These are phyloP conservation scores for Phytophthora hibernalis DNA, from an alignment of 352 stramenopile genomes.

Conservation along the genomic window DNA sequence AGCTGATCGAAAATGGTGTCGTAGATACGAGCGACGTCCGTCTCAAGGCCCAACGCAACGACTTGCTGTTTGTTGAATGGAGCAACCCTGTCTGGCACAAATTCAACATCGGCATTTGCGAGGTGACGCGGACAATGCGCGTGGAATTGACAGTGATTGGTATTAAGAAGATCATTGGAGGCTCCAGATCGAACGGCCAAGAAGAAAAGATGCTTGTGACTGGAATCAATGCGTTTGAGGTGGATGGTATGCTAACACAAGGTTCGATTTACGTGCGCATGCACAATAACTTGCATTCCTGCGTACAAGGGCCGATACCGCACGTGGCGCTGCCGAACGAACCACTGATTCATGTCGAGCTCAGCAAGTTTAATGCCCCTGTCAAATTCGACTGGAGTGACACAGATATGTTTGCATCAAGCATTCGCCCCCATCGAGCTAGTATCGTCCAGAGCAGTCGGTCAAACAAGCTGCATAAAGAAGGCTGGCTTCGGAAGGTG, in stretches of 20 bases:
- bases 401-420: conserved; percentile 18
- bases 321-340: conserved; percentile 69
- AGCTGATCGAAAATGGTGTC: conserved; percentile 63
- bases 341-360: conserved; percentile 70
- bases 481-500: conserved; percentile 82
- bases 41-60: conserved; percentile 67
- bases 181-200: conserved; percentile 23
- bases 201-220: conserved; percentile 80
- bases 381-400: conserved; percentile 81
- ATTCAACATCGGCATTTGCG: conserved; percentile 77
- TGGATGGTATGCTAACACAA: conserved; percentile 67
- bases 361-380: conserved; percentile 53
- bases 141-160: conserved; percentile 75
- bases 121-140: conserved; percentile 75
- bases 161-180: conserved; percentile 64
- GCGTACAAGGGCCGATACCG: conserved; percentile 65
- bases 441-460: conserved; percentile 32
- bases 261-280: conserved; percentile 70
- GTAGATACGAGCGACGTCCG: conserved; percentile 72
- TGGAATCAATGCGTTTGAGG: conserved; percentile 81
- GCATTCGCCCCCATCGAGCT: conserved; percentile 24
- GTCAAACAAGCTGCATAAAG: conserved; percentile 62
- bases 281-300: conserved; percentile 79
- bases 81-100: conserved; percentile 73
- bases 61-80: conserved; percentile 76